These are phyloP conservation scores for Aspergillus pseudoviridinutans DNA, from an alignment of 2,329 filamentous ascomycete species.

Conservation along the genomic window DNA sequence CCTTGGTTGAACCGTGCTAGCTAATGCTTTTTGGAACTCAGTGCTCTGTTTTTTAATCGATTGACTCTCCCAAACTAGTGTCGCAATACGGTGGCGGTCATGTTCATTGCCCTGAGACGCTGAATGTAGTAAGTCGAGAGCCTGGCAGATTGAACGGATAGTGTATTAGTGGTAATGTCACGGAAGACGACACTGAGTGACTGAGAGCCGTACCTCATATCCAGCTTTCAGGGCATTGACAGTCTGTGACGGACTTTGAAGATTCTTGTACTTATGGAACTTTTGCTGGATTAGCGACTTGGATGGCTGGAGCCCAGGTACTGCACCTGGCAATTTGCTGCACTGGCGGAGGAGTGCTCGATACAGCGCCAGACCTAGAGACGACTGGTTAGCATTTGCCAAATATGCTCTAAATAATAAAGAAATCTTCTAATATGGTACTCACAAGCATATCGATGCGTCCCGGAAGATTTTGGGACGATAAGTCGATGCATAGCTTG, in stretches of 20 bases:
- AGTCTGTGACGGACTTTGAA: constrained; percentile 38
- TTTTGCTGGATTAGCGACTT: constrained; percentile 31
- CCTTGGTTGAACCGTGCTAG: constrained; percentile 15
- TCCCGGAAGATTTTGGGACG: constrained; percentile 31
- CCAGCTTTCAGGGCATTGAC: constrained; percentile 39
- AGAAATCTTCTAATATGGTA: neutral
- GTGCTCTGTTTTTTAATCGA: constrained; percentile 18
- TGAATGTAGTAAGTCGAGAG: constrained; percentile 36
- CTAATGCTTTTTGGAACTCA: constrained; percentile 16
- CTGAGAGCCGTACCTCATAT: constrained; percentile 32
- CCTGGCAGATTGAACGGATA: constrained; percentile 18
- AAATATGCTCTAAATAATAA: neutral
- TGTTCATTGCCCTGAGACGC: constrained; percentile 26
- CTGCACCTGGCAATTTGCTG: constrained; percentile 23
- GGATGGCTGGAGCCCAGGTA: constrained; percentile 20
- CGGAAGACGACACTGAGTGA: neutral
- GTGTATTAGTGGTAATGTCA: constrained; percentile 1
- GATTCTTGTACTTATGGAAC: constrained; percentile 36
- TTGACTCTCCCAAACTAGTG: constrained; percentile 24
- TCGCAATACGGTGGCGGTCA: constrained; percentile 20
- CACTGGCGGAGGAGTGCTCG: constrained; percentile 44
- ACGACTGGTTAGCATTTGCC: neutral
- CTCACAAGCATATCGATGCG: constrained; percentile 45
- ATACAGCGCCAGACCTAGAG: constrained; percentile 42
- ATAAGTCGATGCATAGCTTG: constrained; percentile 36